Percentiles rank a stretch among this genome's conserved stretches.
phyloP scores from a whole-genome alignment of 257 asterid genomes.

The Nicotiana otophora region DNA sequence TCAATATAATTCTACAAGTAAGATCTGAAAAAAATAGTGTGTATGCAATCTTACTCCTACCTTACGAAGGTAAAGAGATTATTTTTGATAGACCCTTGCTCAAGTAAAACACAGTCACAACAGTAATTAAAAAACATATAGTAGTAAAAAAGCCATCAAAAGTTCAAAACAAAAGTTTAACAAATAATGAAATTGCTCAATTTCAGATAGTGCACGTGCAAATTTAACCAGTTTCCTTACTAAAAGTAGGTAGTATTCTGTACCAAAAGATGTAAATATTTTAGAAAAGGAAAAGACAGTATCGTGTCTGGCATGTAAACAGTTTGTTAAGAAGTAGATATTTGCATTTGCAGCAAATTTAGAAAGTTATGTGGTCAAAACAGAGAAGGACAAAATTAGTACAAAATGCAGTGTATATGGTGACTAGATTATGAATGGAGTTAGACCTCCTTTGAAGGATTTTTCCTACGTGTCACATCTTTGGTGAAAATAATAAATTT shows the following conservation, averaged over 20 bases:
- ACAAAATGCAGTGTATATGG: slow-evolving; percentile 4
- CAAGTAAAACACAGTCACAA: too few species aligned
- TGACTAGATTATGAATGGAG: not conserved
- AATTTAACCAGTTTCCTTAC: not conserved
- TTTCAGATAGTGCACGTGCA: not conserved
- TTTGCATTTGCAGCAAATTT: not conserved
- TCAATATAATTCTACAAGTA: too few species aligned
- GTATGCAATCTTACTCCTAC: rapidly evolving
- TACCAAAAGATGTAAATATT: not conserved
- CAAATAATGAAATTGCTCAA: not conserved
- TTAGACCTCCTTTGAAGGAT: not conserved
- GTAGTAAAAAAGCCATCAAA: too few species aligned
- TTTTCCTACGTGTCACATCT: not conserved
- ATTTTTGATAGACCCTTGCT: too few species aligned
- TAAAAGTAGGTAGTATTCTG: not conserved
- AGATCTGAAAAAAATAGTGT: rapidly evolving
- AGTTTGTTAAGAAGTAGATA: not conserved
- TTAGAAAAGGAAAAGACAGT: not conserved
- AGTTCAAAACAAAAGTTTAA: not conserved
- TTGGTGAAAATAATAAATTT: not conserved
- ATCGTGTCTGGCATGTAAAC: too few species aligned
- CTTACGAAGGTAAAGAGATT: rapidly evolving
- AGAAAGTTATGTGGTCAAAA: not conserved
- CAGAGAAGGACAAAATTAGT: not conserved
- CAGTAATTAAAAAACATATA: too few species aligned